Conservation (phyloP, 129 eudicot species). For the Rutidosis leptorrhynchoides region DNA sequence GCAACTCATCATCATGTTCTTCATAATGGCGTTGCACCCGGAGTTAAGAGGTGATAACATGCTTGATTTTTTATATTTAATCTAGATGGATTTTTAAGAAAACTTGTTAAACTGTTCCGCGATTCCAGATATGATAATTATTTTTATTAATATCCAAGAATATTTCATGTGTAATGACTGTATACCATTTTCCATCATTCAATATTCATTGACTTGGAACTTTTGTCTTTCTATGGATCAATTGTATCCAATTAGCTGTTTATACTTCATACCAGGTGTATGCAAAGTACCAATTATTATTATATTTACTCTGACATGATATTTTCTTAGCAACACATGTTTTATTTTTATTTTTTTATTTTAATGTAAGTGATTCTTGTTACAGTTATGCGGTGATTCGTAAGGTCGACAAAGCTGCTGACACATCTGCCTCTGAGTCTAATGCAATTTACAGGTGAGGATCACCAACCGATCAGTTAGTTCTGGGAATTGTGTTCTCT, state of each 20-base stretch:
- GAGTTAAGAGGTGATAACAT: conserved; percentile 79
- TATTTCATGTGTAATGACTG: background rate
- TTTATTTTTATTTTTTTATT: background rate
- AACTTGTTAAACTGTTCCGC: background rate
- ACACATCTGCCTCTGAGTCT: conserved; percentile 39
- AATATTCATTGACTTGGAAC: no score
- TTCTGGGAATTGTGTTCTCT: background rate
- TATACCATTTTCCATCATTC: background rate
- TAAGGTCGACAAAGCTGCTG: conserved; percentile 53
- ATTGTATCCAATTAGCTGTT: background rate
- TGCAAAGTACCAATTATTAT: background rate
- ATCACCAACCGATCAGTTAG: background rate
- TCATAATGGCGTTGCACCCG: conserved; percentile 80
- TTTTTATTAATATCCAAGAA: background rate
- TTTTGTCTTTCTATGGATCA: background rate
- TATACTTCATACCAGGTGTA: background rate
- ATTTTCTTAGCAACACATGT: background rate
- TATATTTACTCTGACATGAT: background rate
- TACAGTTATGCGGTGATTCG: conserved; percentile 74
- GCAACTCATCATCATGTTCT: conserved; percentile 78
- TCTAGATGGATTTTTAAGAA: background rate
- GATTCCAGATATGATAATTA: background rate
- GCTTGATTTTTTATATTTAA: background rate
- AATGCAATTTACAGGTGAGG: conserved; percentile 46
- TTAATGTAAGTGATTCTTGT: conserved; percentile 11